Evolutionary conservation across 1,284 basidiomycete species (phyloP).

Genomic region (Bjerkandera adusta): DNA sequence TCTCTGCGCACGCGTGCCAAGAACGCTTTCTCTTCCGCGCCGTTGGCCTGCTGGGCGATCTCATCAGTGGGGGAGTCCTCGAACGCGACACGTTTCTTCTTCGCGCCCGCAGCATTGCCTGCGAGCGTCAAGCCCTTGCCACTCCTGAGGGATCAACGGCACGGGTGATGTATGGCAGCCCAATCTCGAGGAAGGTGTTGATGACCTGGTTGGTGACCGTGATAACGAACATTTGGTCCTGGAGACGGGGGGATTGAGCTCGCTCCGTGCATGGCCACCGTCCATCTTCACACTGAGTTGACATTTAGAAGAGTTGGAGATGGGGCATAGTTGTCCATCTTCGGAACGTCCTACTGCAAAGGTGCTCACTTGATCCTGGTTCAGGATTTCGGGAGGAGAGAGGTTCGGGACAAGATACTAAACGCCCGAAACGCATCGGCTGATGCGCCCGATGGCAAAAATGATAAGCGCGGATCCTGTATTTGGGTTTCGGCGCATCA

Average conservation of each 20-base stretch:
- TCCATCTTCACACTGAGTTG: too few species aligned
- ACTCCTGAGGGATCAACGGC: slow-evolving; percentile 52
- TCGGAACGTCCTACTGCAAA: too few species aligned
- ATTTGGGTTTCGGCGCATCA: too few species aligned
- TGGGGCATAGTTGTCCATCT: too few species aligned
- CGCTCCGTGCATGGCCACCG: slow-evolving; percentile 44
- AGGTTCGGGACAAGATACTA: too few species aligned
- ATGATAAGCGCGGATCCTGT: too few species aligned
- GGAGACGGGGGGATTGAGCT: slow-evolving; percentile 70
- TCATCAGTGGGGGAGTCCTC: too few species aligned
- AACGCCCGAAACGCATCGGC: too few species aligned
- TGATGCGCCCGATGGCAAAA: too few species aligned
- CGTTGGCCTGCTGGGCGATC: slow-evolving; percentile 39
- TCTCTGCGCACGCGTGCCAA: slow-evolving; percentile 78
- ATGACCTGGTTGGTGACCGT: slow-evolving; percentile 91
- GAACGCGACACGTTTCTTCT: slow-evolving; percentile 72
- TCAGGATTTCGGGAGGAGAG: too few species aligned
- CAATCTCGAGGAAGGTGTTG: slow-evolving; percentile 82
- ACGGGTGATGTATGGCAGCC: slow-evolving; percentile 79
- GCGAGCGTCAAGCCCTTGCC: slow-evolving; percentile 33
- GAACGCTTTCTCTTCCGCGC: slow-evolving; percentile 67
- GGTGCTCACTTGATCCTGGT: too few species aligned
- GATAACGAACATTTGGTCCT: slow-evolving; percentile 93
- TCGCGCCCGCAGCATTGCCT: slow-evolving; percentile 19
- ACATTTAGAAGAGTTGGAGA: too few species aligned